phyloP scores from a whole-genome alignment of 805 yeast genomes.

The Wickerhamomyces xylosicus region DNA sequence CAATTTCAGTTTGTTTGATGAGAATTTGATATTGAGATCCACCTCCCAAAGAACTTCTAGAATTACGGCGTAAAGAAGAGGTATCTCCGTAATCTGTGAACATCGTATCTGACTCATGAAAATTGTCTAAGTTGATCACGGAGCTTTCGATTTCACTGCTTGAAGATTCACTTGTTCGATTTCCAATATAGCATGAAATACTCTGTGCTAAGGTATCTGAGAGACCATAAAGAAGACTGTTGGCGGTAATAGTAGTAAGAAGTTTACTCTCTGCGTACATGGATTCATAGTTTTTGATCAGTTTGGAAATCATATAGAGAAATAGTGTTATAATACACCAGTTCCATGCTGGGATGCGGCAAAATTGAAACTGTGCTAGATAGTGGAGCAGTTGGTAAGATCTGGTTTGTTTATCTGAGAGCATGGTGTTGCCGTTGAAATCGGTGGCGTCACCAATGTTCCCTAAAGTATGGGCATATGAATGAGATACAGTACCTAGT shows the following conservation, averaged over 20 bases:
- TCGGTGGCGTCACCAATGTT: too few species aligned
- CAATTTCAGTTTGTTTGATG: constrained; percentile 17
- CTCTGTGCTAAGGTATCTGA: constrained; percentile 85
- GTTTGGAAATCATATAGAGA: constrained; percentile 36
- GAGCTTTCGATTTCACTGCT: background rate
- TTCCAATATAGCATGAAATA: constrained; percentile 14
- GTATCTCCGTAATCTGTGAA: constrained; percentile 23
- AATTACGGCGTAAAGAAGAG: constrained; percentile 11
- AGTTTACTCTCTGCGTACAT: constrained; percentile 57
- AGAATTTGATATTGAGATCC: constrained; percentile 21
- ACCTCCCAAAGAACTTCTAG: constrained; percentile 13
- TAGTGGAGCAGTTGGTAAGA: background rate
- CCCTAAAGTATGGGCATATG: background rate
- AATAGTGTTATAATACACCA: constrained; percentile 39
- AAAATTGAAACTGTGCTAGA: constrained; percentile 19
- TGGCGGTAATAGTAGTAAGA: constrained; percentile 73
- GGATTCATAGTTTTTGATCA: constrained; percentile 47
- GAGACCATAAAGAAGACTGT: constrained; percentile 74
- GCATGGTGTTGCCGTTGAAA: too few species aligned
- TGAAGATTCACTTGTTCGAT: constrained; percentile 2
- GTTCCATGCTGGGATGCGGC: constrained; percentile 47
- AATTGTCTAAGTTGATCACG: constrained; percentile 7
- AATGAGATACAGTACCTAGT: background rate
- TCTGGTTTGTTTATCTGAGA: background rate
- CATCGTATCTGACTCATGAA: constrained; percentile 9